Percentiles rank a stretch among this genome's conserved stretches.
Evolutionary conservation across 2,329 filamentous ascomycete species (phyloP).

Genomic region (Exophiala calicioides): DNA sequence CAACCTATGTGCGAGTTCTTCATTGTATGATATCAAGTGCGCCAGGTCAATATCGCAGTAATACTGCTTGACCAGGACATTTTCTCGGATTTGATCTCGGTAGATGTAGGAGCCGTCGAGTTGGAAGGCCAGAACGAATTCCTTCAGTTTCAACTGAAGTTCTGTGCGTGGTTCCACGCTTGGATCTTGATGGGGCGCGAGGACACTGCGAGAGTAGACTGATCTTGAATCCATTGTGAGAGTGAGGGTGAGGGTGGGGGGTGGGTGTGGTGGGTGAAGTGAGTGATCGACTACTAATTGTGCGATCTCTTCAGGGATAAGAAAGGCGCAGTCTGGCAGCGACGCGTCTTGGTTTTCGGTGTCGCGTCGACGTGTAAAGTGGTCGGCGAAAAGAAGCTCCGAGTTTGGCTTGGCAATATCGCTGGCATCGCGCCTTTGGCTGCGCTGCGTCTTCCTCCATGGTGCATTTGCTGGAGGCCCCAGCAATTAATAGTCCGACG

Average conservation of each 20-base stretch:
- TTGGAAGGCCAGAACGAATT: constrained; percentile 91
- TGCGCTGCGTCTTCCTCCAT: constrained; percentile 5
- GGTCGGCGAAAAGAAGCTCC: constrained; percentile 2
- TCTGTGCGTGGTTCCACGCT: constrained; percentile 69
- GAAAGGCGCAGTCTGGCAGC: neutral
- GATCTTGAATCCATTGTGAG: constrained; percentile 76
- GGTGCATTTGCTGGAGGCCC: neutral
- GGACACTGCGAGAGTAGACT: constrained; percentile 81
- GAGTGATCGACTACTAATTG: too few relatives aligned
- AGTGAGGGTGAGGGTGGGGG: too few relatives aligned
- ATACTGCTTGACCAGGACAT: constrained; percentile 90
- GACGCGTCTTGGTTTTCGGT: constrained; percentile 1
- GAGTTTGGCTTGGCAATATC: neutral
- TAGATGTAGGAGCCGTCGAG: constrained; percentile 95
- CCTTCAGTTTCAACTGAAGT: constrained; percentile 76
- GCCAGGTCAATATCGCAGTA: constrained; percentile 96
- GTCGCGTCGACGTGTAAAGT: constrained; percentile 3
- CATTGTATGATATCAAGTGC: constrained; percentile 93
- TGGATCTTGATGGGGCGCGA: constrained; percentile 66
- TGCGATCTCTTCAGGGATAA: neutral
- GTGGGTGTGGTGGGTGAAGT: too few relatives aligned
- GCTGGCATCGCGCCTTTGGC: neutral
- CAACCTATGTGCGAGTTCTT: constrained; percentile 87
- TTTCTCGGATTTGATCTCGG: constrained; percentile 94
- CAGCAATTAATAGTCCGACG: neutral